These are phyloP conservation scores for Aspergillus versicolor DNA, from an alignment of 2,329 filamentous ascomycete species.

Conservation along the genomic window DNA sequence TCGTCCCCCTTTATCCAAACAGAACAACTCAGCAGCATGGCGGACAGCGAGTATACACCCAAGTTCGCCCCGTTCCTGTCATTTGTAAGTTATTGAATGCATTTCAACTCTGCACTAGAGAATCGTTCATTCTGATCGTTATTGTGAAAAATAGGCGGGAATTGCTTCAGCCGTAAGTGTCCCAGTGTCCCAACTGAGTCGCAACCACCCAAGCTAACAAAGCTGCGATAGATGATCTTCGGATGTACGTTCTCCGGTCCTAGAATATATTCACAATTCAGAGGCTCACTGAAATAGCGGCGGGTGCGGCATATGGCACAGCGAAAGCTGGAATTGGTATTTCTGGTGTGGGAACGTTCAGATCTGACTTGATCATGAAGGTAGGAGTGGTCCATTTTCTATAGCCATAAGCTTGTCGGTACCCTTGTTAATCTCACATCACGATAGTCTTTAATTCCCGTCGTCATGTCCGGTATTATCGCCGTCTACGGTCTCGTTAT, in stretches of 20 bases:
- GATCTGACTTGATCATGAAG: constrained; percentile 69
- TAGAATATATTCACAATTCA: constrained; percentile 2
- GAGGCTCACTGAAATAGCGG: constrained; percentile 45
- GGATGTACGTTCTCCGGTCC: constrained; percentile 43
- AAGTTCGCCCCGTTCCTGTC: constrained; percentile 68
- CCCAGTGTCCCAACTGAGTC: background rate
- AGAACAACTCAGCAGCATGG: constrained; percentile 36
- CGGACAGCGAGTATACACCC: constrained; percentile 54
- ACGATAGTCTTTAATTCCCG: constrained; percentile 50
- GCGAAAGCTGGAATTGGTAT: constrained; percentile 69
- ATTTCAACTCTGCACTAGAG: background rate
- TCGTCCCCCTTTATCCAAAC: background rate
- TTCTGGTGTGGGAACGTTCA: constrained; percentile 64
- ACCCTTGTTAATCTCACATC: constrained; percentile 18
- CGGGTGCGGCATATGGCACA: constrained; percentile 67
- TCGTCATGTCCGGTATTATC: constrained; percentile 97
- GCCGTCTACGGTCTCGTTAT: constrained; percentile 98
- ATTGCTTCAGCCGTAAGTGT: constrained; percentile 50
- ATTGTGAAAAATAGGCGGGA: constrained; percentile 41
- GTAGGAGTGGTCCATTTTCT: constrained; percentile 33
- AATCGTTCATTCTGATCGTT: constrained; percentile 17
- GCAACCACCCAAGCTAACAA: constrained; percentile 24
- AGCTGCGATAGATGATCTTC: constrained; percentile 48
- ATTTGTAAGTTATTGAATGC: constrained; percentile 53
- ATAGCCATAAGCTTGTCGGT: background rate